Evolutionary conservation across 106 monocot species (phyloP), one percentile per base, ranked within the genome.

Genomic region (Platanthera zijinensis): DNA sequence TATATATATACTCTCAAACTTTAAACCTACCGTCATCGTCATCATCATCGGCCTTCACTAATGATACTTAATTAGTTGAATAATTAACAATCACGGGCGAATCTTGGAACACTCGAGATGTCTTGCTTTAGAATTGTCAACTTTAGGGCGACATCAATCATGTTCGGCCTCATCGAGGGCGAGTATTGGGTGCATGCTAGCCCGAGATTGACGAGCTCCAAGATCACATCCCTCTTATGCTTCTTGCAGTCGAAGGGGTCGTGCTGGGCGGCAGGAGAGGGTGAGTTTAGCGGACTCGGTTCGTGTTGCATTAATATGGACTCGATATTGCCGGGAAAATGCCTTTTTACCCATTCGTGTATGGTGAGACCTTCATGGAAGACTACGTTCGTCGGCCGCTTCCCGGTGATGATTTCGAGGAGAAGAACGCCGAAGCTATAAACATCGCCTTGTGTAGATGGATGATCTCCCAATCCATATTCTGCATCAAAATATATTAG

Each of bases 351-450:
- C 94, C 94, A 94, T 50, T 86, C 90, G 46, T 85, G 88, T 49
- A 90, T 47, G 10, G 77, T 86, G 30, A 78, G 80, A 7, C 88
- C 90, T 59, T 86, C 86, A 18, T 82, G 81, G 25, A 90, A 85
- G 25, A 85, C 77, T 0, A 85, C 75, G 45, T 90, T 78, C 0
- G 95, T 89, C 0, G 96, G 96, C 17, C 90, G 66, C 74, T 82
- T 93, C 64, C 90, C 84, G 15, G 96, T 84, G 75, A 84, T 79
- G 52, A 90, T 85, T 64, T 96, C 96, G 11, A 93, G 74, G 3
- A 96, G 77, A 4, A 96, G 68, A 48, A 96, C 90, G 10, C 96
- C 96, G 63, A 90, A 96, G 75, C 93, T 96, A 69, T 93, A 96
- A 0, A 90, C 96, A 49, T 96, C 96, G 0, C 93, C 96, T 72